phyloP scores from a whole-genome alignment of 257 asterid species.

The Capsicum pubescens region DNA sequence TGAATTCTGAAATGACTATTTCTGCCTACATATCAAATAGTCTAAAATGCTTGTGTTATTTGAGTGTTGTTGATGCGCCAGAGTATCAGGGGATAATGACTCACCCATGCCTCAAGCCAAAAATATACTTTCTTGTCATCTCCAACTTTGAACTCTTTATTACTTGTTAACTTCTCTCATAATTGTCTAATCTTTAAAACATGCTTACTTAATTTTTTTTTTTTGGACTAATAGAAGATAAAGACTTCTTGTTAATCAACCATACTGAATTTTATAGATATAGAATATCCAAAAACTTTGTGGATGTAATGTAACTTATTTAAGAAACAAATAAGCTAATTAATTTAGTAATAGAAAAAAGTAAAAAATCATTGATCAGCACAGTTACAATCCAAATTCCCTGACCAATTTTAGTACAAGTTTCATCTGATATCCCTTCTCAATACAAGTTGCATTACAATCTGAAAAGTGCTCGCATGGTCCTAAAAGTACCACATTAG shows the following conservation, averaged over 20 bases:
- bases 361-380: not conserved
- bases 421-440: conserved; percentile 13
- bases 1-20: not conserved
- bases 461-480: conserved; percentile 24
- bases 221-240: not conserved
- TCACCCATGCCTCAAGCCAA: not conserved
- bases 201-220: not conserved
- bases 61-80: conserved; percentile 7
- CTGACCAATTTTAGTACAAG: not conserved
- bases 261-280: conserved; percentile 8
- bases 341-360: conserved; percentile 24
- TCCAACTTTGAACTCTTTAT: not conserved
- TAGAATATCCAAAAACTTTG: not conserved
- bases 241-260: not conserved
- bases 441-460: conserved; percentile 26
- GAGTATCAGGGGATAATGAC: not conserved
- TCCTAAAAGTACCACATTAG: conserved; percentile 20
- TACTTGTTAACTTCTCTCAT: not conserved
- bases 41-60: conserved; percentile 12
- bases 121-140: conserved; percentile 15
- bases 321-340: not conserved
- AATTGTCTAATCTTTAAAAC: not conserved
- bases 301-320: not conserved
- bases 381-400: conserved; percentile 15
- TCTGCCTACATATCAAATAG: conserved; percentile 8